Percentiles rank a stretch among this genome's conserved stretches.
These are phyloP conservation scores for Barbarea vulgaris DNA, from an alignment of 345 rosid species.

Conservation along the genomic window DNA sequence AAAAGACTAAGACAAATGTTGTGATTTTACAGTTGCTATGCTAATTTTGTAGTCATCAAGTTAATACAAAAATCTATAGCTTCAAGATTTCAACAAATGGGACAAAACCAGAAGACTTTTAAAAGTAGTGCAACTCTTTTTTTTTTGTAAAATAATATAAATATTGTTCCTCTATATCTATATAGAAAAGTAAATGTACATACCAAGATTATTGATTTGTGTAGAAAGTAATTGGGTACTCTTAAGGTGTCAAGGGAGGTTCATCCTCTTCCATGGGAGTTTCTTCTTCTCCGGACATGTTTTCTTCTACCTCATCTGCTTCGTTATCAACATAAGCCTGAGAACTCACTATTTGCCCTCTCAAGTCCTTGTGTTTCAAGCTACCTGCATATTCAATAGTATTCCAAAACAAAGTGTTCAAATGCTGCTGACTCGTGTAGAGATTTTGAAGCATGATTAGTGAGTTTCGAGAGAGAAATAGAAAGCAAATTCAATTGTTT, in stretches of 20 bases:
- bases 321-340: constrained; percentile 67
- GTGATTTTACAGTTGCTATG: neutral
- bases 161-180: neutral
- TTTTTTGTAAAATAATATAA: too few relatives aligned
- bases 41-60: neutral
- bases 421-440: neutral
- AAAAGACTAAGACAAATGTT: neutral
- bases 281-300: constrained; percentile 43
- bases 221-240: neutral
- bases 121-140: too few relatives aligned
- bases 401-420: neutral
- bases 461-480: neutral
- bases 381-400: constrained; percentile 59
- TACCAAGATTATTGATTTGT: neutral
- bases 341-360: constrained; percentile 84
- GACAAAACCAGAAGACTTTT: too few relatives aligned
- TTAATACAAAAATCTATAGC: neutral
- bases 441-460: too few relatives aligned
- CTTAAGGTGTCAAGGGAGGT: constrained; percentile 15
- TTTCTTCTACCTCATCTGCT: constrained; percentile 26
- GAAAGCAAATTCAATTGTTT: neutral
- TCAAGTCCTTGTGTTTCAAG: constrained; percentile 83
- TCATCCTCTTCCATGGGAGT: constrained; percentile 34
- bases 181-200: neutral
- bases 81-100: neutral